Conservation (phyloP, 2,329 filamentous ascomycete species). For the Cylindrodendrum hubeiense region DNA sequence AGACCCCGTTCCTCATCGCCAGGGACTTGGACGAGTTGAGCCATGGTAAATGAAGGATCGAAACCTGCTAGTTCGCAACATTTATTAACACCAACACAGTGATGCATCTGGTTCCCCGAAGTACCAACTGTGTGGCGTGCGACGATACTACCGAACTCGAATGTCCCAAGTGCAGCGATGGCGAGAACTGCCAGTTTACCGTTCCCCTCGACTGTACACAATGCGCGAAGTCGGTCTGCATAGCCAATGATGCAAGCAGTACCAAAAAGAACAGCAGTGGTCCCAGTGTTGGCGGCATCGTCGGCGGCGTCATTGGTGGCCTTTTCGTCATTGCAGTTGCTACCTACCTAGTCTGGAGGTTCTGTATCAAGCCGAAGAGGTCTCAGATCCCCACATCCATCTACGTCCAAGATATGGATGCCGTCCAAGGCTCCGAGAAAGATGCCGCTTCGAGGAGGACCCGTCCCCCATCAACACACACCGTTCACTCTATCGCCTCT, state of each 20-base stretch:
- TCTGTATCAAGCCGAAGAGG: slow-evolving; percentile 85
- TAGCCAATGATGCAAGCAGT: slow-evolving; percentile 43
- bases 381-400: slow-evolving; percentile 67
- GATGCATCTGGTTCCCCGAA: slow-evolving; percentile 54
- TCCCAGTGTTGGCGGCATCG: slow-evolving; percentile 86
- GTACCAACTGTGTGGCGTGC: slow-evolving; percentile 60
- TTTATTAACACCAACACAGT: slow-evolving; percentile 39
- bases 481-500: slow-evolving; percentile 92
- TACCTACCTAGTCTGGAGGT: slow-evolving; percentile 88
- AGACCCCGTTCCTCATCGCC: slow-evolving; percentile 35
- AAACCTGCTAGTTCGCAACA: background rate
- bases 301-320: slow-evolving; percentile 90
- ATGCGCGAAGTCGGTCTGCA: slow-evolving; percentile 63
- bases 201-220: slow-evolving; percentile 59
- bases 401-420: slow-evolving; percentile 69
- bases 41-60: slow-evolving; percentile 42
- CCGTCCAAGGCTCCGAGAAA: slow-evolving; percentile 56
- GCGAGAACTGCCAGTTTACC: slow-evolving; percentile 60
- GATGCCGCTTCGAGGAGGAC: slow-evolving; percentile 57
- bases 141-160: slow-evolving; percentile 54
- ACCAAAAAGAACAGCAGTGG: slow-evolving; percentile 52
- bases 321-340: slow-evolving; percentile 79
- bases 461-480: slow-evolving; percentile 81
- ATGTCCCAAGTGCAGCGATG: slow-evolving; percentile 60
- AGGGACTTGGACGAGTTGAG: slow-evolving; percentile 48